Base-by-base conservation (phyloP, 78 protist genomes). In the Dictyostelium brefeldianum region DNA sequence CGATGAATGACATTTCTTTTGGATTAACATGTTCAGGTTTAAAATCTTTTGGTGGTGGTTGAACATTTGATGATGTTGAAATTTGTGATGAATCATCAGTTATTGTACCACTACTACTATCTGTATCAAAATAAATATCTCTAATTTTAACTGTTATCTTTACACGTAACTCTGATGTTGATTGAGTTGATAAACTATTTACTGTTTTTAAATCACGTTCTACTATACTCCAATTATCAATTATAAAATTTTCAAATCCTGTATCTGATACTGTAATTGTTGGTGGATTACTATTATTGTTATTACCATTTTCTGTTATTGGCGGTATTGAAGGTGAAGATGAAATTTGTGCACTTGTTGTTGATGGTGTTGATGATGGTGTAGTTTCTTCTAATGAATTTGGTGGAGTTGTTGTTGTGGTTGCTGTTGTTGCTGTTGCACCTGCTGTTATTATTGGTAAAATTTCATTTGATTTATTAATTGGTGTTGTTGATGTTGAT, bases 1-100 rank as follows among this genome's bases (percentile, higher is more conserved):
- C 93, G 7, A 87, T 77, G 15, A 87, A 47, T 3, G 93, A 87
- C 84, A 87, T 74, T 47, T 87, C 93, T 48, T 87, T 87, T 17
- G 71, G 31, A 80, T 59, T 80, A 14, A 22, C 69, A 69, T 27
- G 29, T 36, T 54, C 78, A 4, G 59, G 41, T n/a, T 69, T 81
- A 31, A 10, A 47, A 69, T 70, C 90, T 31, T 46, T 48, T 41
- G 48, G 43, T 27, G 51, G 77, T 29, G 65, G 67, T 31, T 50
- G 64, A n/a, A 29, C 41, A 22, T 36, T 3, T 36, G 43, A 36
- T 36, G 43, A 3, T 36, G 43, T 36, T 36, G 62, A 54, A 17
- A 54, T 54, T 12, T 12, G 27, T 12, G 62, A 18, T 12, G 27
- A 54, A 54, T 54, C 15, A 17, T 18, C 62, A 69, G 18, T 36